phyloP scores from a whole-genome alignment of 345 rosid species.

The Bruguiera sexangula region DNA sequence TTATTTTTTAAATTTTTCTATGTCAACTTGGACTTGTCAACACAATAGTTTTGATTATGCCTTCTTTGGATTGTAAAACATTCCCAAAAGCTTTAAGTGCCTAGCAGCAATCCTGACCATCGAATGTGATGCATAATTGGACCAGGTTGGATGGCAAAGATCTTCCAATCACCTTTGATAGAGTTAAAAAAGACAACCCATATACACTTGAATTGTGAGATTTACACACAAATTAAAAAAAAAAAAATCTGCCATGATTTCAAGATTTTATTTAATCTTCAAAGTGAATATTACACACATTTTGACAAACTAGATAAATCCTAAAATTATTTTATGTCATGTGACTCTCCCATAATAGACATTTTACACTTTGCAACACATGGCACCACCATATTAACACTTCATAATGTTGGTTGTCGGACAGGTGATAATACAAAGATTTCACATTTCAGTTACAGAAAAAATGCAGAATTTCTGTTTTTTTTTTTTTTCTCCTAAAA shows the following conservation, averaged over 20 bases:
- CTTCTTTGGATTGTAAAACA: neutral
- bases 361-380: too few species aligned
- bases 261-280: too few species aligned
- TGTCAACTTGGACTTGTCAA: conserved; percentile 3
- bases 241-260: too few species aligned
- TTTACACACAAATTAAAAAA: too few species aligned
- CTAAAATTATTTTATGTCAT: too few species aligned
- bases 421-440: too few species aligned
- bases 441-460: too few species aligned
- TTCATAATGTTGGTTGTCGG: neutral
- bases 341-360: too few species aligned
- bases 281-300: too few species aligned
- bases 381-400: neutral
- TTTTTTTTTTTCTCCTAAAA: neutral
- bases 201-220: too few species aligned
- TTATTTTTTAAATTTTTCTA: neutral
- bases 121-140: neutral
- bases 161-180: neutral
- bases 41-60: neutral
- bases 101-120: conserved; percentile 1
- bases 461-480: neutral
- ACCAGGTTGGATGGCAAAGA: neutral
- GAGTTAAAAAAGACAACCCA: too few species aligned
- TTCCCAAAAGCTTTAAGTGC: neutral
- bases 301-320: too few species aligned